Conservation (phyloP, 306 rosid genomes). For the Sicyos baderoa region DNA sequence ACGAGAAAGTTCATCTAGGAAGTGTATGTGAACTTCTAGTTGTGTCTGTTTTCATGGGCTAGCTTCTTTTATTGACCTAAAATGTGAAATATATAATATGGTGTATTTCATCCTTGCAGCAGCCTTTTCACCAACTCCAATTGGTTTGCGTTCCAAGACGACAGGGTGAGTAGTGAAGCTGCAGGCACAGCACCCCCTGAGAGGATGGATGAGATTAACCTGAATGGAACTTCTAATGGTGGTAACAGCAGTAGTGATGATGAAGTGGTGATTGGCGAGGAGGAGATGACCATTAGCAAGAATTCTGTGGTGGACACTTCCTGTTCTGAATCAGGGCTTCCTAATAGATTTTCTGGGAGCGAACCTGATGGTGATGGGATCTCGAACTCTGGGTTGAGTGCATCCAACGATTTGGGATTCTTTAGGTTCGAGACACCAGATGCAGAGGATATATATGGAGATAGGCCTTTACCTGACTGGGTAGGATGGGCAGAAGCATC, state of each 20-base stretch:
- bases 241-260: conserved; percentile 82
- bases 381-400: conserved; percentile 33
- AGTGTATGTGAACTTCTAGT: conserved; percentile 10
- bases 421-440: conserved; percentile 72
- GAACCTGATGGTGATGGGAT: conserved; percentile 39
- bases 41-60: conserved; percentile 9
- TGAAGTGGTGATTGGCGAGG: conserved; percentile 89
- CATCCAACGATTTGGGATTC: conserved; percentile 61
- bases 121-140: conserved; percentile 91
- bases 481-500: conserved; percentile 79
- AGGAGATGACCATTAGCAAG: conserved; percentile 55
- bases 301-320: conserved; percentile 44
- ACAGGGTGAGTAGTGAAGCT: conserved; percentile 49
- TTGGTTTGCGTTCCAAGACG: conserved; percentile 98
- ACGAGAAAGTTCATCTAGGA: conserved; percentile 16
- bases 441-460: conserved; percentile 57
- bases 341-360: conserved; percentile 39
- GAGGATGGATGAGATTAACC: conserved; percentile 78
- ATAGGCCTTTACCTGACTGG: conserved; percentile 88
- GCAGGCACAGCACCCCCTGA: conserved; percentile 58
- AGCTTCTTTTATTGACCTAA: background rate
- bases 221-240: conserved; percentile 64
- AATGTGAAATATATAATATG: background rate
- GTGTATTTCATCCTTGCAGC: conserved; percentile 37
- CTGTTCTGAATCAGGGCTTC: conserved; percentile 41